Evolutionary conservation across 768 basidiomycete species (phyloP), one percentile per base, ranked within the genome.

Genomic region (Xerocomellus amylosporus): DNA sequence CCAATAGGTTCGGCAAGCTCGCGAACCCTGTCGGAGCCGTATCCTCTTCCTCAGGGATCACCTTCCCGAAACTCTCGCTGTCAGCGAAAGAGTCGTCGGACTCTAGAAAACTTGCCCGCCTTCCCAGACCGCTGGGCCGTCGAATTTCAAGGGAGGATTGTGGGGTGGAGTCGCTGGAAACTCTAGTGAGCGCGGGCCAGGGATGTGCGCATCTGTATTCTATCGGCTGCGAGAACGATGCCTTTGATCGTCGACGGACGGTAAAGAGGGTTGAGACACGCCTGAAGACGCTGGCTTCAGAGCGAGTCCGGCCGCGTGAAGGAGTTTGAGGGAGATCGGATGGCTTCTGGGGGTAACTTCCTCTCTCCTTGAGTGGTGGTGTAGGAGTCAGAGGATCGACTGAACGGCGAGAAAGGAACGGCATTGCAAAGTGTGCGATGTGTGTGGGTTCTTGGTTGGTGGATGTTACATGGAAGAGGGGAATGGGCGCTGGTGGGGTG

Each of bases 131-230:
- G 19, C 69, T 70, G 10, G 69, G 69, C 14, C 68, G 65, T 33
- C 69, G 66, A 36, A 70, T 70, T 54, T 70, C 69, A 2, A 70
- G 66, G 17, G 71, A 71, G 26, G 66, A 61, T 12, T 49, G 46
- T 8, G 61, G 47, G 6, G 58, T 60, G 2, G 64, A 60, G 38
- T 55, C 55, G 49, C 54, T 64, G 14, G 69, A 70, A n/a, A 56
- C 19, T 28, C 68, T 56, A 2, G 70, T 53, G 34, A 69, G 58
- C 5, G 37, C 12, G 13, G 48, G 14, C 37, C 58, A 42, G 4
- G 60, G 55, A 8, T 46, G 45, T 0, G 71, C 19, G 26, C 45
- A 58, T 33, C 51, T 56, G 28, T 59, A 60, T 28, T 53, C 68
- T 9, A 71, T 55, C 12, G 55, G 20, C 17, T 60, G 51, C 33